Percentiles rank a stretch among this genome's conserved stretches.
phyloP scores from a whole-genome alignment of 2,329 filamentous ascomycete genomes.

The Hypoxylon sp. region DNA sequence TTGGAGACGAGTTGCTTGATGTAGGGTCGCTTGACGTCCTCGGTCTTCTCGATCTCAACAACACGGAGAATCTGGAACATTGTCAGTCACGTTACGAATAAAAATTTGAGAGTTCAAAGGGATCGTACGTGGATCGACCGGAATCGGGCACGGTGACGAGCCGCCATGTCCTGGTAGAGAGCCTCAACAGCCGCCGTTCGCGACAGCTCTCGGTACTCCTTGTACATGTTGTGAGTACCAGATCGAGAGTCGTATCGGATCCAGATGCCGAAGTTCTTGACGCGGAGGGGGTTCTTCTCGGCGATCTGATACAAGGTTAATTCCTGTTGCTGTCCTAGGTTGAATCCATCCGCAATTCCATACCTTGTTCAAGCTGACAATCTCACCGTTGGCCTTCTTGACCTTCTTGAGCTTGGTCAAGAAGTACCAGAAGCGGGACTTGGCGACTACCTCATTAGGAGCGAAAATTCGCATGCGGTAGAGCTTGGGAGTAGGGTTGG shows the following conservation, averaged over 20 bases:
- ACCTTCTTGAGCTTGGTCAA: slow-evolving; percentile 99
- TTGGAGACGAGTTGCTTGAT: slow-evolving; percentile 98
- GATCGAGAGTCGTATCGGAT: slow-evolving; percentile 99
- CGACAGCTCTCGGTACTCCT: slow-evolving; percentile 99
- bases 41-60: slow-evolving; percentile 94
- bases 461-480: slow-evolving; percentile 99
- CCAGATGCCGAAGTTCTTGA: slow-evolving; percentile 99
- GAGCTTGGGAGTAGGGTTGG: slow-evolving; percentile 96
- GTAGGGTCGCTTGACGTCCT: slow-evolving; percentile 97
- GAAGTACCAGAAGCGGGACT: slow-evolving; percentile 99
- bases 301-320: slow-evolving; percentile 75
- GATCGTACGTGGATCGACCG: slow-evolving; percentile 93
- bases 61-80: slow-evolving; percentile 90
- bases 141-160: slow-evolving; percentile 98
- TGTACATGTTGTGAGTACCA: slow-evolving; percentile 99
- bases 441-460: slow-evolving; percentile 96
- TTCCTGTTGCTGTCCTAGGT: slow-evolving; percentile 1
- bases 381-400: slow-evolving; percentile 99
- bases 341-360: slow-evolving; percentile 56
- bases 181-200: slow-evolving; percentile 95
- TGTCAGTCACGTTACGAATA: slow-evolving; percentile 48
- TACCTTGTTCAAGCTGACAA: slow-evolving; percentile 97
- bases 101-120: slow-evolving; percentile 23
- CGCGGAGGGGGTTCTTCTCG: slow-evolving; percentile 99
- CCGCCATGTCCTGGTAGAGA: slow-evolving; percentile 99